phyloP scores from a whole-genome alignment of 257 asterid species.

The Gynochthodes officinalis region DNA sequence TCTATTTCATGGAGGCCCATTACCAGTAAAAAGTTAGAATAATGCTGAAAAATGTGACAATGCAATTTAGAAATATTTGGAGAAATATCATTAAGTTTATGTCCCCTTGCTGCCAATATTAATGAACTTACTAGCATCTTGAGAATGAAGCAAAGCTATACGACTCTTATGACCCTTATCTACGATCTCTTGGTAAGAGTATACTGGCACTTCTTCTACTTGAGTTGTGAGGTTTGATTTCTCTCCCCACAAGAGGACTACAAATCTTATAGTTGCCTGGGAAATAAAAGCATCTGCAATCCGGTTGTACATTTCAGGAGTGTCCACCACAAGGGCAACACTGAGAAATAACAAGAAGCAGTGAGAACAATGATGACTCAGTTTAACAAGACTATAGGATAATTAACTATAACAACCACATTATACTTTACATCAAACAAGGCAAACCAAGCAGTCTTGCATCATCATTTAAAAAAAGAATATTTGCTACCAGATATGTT shows the following conservation, averaged over 20 bases:
- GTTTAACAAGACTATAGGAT: slow-evolving; percentile 1
- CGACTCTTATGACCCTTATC: slow-evolving; percentile 64
- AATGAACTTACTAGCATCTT: slow-evolving; percentile 65
- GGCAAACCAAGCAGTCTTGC: background rate
- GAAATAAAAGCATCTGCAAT: slow-evolving; percentile 46
- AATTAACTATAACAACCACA: background rate
- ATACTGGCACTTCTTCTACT: slow-evolving; percentile 45
- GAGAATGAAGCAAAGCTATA: slow-evolving; percentile 42
- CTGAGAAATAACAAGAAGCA: slow-evolving; percentile 42
- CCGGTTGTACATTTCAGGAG: slow-evolving; percentile 57
- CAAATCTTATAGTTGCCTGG: slow-evolving; percentile 54
- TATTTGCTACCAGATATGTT: background rate
- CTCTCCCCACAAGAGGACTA: slow-evolving; percentile 80
- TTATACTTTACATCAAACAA: background rate
- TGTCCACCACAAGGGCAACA: slow-evolving; percentile 80
- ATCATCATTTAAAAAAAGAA: background rate
- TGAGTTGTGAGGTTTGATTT: slow-evolving; percentile 51
- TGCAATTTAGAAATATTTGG: background rate
- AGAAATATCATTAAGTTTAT: background rate
- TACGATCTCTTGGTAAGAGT: slow-evolving; percentile 62
- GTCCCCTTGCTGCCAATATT: slow-evolving; percentile 1
- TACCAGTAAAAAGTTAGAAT: background rate
- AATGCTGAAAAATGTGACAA: background rate
- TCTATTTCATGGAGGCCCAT: background rate
- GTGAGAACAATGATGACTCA: background rate